Evolutionary conservation across 768 basidiomycete species (phyloP).

Genomic region (Chalciporus pseudorubinellus): DNA sequence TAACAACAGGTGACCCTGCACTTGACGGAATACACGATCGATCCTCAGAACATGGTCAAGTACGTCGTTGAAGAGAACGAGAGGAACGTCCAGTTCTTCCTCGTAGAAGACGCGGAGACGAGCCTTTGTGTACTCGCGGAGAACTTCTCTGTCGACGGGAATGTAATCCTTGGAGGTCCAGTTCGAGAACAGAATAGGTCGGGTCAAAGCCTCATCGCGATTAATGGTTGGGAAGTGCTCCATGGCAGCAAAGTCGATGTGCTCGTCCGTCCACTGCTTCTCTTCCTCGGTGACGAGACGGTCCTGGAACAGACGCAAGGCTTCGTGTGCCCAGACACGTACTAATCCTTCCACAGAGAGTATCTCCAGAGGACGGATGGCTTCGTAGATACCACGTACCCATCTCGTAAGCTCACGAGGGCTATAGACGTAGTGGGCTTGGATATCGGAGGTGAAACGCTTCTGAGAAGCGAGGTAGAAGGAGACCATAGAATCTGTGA

Average conservation of each 20-base stretch:
- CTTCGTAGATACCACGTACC: conserved; percentile 96
- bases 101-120: conserved; percentile 98
- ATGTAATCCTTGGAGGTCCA: conserved; percentile 99
- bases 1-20: conserved; percentile 93
- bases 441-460: conserved; percentile 93
- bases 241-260: conserved; percentile 79
- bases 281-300: conserved; percentile 92
- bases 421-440: conserved; percentile 98
- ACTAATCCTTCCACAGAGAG: conserved; percentile 93
- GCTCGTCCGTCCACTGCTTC: conserved; percentile 91
- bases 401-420: conserved; percentile 98
- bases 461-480: conserved; percentile 95
- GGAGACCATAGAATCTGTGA: conserved; percentile 96
- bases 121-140: conserved; percentile 96
- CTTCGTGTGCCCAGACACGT: conserved; percentile 97
- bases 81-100: conserved; percentile 95
- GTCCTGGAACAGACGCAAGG: conserved; percentile 95
- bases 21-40: conserved; percentile 97
- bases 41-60: conserved; percentile 97
- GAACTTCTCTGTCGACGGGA: conserved; percentile 87
- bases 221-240: conserved; percentile 94
- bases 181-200: conserved; percentile 97
- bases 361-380: conserved; percentile 91
- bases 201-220: conserved; percentile 75
- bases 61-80: conserved; percentile 98